Conservation (phyloP, 2,329 filamentous ascomycete species). For the Ophidiomyces ophidiicola region DNA sequence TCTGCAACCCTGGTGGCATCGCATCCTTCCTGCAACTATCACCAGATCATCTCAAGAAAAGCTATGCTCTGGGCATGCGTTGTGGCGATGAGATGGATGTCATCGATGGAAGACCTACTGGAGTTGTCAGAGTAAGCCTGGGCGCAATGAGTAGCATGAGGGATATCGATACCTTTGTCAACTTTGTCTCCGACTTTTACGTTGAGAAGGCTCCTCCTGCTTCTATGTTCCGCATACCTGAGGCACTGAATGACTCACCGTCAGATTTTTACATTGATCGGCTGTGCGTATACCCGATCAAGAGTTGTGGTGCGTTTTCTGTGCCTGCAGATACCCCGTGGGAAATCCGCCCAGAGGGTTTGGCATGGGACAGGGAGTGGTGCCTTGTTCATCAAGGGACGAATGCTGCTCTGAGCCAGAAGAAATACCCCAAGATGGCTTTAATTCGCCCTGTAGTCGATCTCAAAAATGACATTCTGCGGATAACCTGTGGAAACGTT, state of each 20-base stretch:
- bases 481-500: slow-evolving; percentile 39
- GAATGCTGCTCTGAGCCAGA: slow-evolving; percentile 74
- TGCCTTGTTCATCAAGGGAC: slow-evolving; percentile 82
- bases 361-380: slow-evolving; percentile 95
- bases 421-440: slow-evolving; percentile 77
- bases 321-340: slow-evolving; percentile 54
- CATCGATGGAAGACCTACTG: slow-evolving; percentile 72
- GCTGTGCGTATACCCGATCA: slow-evolving; percentile 77
- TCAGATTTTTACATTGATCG: slow-evolving; percentile 45
- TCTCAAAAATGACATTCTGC: slow-evolving; percentile 52
- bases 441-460: slow-evolving; percentile 66
- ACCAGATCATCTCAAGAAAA: slow-evolving; percentile 69
- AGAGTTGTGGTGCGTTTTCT: slow-evolving; percentile 73
- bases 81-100: slow-evolving; percentile 77
- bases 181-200: slow-evolving; percentile 62
- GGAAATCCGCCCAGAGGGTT: slow-evolving; percentile 68
- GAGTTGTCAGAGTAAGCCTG: slow-evolving; percentile 71
- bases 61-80: slow-evolving; percentile 72
- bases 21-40: slow-evolving; percentile 59
- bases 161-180: slow-evolving; percentile 61
- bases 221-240: background rate
- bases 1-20: slow-evolving; percentile 86
- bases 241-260: slow-evolving; percentile 12
- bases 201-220: slow-evolving; percentile 26
- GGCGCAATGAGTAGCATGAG: slow-evolving; percentile 75